These are phyloP conservation scores for Venturia oleaginea DNA, from an alignment of 2,329 filamentous ascomycete species.

Conservation along the genomic window DNA sequence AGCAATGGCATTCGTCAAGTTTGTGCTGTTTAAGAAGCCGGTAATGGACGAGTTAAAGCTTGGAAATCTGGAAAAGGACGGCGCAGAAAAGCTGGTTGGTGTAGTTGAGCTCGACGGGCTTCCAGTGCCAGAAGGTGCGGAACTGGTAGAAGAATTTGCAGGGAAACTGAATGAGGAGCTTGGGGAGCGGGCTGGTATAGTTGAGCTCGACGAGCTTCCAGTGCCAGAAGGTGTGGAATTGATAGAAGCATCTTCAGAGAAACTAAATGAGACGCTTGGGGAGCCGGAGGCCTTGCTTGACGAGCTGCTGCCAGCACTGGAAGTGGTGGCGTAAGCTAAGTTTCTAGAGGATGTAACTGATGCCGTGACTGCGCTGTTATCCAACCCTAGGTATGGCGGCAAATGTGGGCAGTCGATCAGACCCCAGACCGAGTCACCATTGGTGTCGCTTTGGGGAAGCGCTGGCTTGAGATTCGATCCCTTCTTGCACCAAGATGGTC, in stretches of 20 bases:
- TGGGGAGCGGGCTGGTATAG: not conserved
- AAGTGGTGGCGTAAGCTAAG: not conserved
- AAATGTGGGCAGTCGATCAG: conserved; percentile 22
- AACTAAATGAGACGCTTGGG: not conserved
- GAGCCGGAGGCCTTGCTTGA: not conserved
- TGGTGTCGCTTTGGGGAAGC: conserved; percentile 21
- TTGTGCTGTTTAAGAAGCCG: conserved; percentile 14
- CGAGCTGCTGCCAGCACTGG: not conserved
- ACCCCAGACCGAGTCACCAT: conserved; percentile 25
- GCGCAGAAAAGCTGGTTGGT: not conserved
- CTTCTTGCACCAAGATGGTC: conserved; percentile 23
- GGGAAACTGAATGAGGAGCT: not conserved
- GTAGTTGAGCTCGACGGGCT: not conserved
- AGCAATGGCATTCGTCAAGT: conserved; percentile 16
- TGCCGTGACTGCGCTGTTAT: not conserved
- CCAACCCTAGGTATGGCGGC: conserved; percentile 7
- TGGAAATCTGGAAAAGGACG: not conserved
- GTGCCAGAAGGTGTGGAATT: not conserved
- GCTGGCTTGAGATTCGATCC: conserved; percentile 18
- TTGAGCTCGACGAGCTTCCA: too few species aligned
- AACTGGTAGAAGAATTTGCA: not conserved
- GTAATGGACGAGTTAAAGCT: not conserved
- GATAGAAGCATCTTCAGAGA: not conserved
- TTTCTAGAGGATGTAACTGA: conserved; percentile 1
- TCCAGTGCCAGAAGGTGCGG: not conserved